Percentiles rank a stretch among this genome's conserved stretches.
These are phyloP conservation scores for Phytophthora pluvialis DNA, from an alignment of 352 stramenopile species.

Conservation along the genomic window DNA sequence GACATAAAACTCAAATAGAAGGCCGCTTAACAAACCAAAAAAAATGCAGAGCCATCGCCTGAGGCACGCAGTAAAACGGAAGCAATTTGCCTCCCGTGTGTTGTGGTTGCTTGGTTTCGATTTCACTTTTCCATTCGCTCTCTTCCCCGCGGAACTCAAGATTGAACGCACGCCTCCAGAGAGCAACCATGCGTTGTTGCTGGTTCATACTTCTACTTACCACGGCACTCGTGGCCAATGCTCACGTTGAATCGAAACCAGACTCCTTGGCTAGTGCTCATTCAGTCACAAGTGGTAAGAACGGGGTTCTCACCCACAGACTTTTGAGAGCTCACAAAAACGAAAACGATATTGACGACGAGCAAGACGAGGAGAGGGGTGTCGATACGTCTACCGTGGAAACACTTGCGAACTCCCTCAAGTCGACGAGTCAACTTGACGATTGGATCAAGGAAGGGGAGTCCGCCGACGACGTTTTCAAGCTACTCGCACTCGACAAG, in stretches of 20 bases:
- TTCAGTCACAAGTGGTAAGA: background rate
- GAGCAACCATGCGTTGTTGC: background rate
- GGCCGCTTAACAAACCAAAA: too few relatives aligned
- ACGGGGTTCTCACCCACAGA: background rate
- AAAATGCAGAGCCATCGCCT: background rate
- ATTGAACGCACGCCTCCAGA: too few relatives aligned
- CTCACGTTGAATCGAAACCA: background rate
- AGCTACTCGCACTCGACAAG: background rate
- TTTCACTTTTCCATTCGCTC: background rate
- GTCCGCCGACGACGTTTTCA: constrained; percentile 4
- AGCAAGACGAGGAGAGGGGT: constrained; percentile 8
- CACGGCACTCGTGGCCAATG: background rate
- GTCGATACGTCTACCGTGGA: background rate
- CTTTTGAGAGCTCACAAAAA: background rate
- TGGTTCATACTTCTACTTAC: background rate
- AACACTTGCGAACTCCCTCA: constrained; percentile 1
- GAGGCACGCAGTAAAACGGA: too few relatives aligned
- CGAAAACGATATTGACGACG: background rate
- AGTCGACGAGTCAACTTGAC: constrained; percentile 8
- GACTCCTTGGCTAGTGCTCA: too few relatives aligned
- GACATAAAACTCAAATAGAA: too few relatives aligned
- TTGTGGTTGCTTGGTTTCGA: background rate
- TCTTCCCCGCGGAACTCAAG: background rate
- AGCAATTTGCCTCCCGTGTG: too few relatives aligned
- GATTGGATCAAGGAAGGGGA: constrained; percentile 14